phyloP scores from a whole-genome alignment of 495 filamentous ascomycete genomes.

The Penicillium crystallinum region DNA sequence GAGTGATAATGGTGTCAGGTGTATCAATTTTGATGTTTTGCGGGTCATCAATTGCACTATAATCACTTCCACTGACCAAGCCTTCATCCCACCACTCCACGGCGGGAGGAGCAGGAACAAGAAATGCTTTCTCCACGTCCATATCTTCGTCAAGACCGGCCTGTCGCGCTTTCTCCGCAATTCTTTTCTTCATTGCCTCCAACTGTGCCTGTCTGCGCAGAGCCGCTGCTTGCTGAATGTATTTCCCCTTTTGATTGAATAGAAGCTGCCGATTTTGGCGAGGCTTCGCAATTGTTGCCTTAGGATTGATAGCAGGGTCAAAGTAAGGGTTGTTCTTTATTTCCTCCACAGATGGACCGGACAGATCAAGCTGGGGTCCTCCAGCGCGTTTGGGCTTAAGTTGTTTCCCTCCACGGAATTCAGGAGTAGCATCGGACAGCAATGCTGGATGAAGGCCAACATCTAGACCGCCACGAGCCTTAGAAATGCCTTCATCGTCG shows the following conservation, averaged over 20 bases:
- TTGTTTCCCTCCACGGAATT: conserved; percentile 53
- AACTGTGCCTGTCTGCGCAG: conserved; percentile 79
- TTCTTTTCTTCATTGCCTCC: conserved; percentile 89
- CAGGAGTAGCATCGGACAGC: conserved; percentile 65
- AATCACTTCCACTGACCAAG: conserved; percentile 66
- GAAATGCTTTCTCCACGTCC: conserved; percentile 81
- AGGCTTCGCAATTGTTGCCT: conserved; percentile 55
- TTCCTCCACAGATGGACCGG: conserved; percentile 63
- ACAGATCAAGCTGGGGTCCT: conserved; percentile 62
- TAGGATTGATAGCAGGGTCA: conserved; percentile 64
- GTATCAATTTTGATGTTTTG: conserved; percentile 69
- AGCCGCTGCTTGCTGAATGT: conserved; percentile 86
- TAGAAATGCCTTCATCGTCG: conserved; percentile 45
- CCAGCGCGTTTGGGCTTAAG: conserved; percentile 56
- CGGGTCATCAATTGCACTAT: conserved; percentile 59
- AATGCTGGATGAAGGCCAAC: conserved; percentile 84
- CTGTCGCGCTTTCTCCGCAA: conserved; percentile 78
- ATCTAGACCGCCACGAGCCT: conserved; percentile 72
- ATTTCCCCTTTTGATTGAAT: conserved; percentile 97
- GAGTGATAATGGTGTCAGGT: conserved; percentile 77
- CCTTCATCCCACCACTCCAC: conserved; percentile 99
- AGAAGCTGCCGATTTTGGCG: conserved; percentile 68
- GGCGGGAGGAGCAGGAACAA: conserved; percentile 75
- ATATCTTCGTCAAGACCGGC: conserved; percentile 87
- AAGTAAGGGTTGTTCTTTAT: conserved; percentile 79